A percentile compares a stretch with the other conserved stretches of the same genome.
Conservation (phyloP, 2,329 filamentous ascomycete genomes). For the Emergomyces orientalis region DNA sequence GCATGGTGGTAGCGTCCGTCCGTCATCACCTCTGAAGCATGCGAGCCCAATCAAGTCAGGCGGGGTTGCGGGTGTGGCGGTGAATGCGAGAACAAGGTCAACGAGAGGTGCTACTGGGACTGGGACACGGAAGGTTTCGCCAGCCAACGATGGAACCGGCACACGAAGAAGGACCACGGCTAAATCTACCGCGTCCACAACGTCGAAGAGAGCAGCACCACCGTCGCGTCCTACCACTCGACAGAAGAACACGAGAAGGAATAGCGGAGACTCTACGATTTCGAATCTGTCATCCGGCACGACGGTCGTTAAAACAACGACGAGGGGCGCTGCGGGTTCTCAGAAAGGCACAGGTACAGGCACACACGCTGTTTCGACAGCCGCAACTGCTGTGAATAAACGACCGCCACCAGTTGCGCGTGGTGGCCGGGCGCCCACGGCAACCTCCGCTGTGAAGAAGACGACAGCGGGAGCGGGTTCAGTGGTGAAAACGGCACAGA, state of each 20-base stretch:
- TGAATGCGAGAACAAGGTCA: conserved; percentile 20
- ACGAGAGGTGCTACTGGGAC: conserved; percentile 21
- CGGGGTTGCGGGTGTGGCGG: conserved; percentile 15
- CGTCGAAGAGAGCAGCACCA: conserved; percentile 23
- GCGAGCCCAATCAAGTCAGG: conserved; percentile 32
- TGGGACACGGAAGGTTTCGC: conserved; percentile 20
- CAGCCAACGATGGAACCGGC: conserved; percentile 19
- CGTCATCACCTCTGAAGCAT: conserved; percentile 54
- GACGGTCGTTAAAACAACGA: conserved; percentile 25
- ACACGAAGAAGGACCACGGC: conserved; percentile 18
- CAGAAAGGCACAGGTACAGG: conserved; percentile 26
- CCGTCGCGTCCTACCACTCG: conserved; percentile 31
- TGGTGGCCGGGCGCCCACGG: conserved; percentile 24
- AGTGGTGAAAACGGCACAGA: conserved; percentile 26
- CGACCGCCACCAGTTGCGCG: conserved; percentile 22
- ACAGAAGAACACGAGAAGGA: conserved; percentile 29
- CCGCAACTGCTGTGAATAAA: conserved; percentile 21
- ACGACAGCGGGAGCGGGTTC: conserved; percentile 17
- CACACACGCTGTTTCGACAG: conserved; percentile 9
- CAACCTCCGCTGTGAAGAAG: conserved; percentile 29
- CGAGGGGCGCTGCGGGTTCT: conserved; percentile 21
- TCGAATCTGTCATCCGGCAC: conserved; percentile 33
- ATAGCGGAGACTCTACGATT: conserved; percentile 26
- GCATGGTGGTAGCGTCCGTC: conserved; percentile 41
- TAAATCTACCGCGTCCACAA: conserved; percentile 24